phyloP scores from a whole-genome alignment of 2,329 filamentous ascomycete species.

The Fusarium siculi region DNA sequence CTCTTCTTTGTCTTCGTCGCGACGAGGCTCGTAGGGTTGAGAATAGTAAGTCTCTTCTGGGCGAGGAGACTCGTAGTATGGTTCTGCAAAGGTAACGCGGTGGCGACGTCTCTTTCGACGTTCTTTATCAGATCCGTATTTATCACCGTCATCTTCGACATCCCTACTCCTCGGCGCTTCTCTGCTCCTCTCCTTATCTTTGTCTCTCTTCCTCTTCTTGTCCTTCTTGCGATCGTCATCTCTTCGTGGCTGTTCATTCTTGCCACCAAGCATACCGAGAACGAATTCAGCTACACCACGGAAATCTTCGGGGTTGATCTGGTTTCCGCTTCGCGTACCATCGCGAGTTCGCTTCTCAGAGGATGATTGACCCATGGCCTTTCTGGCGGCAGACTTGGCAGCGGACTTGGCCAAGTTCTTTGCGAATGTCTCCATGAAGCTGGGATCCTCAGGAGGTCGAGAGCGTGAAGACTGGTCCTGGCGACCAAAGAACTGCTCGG shows the following conservation, averaged over 20 bases:
- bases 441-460: conserved; percentile 23
- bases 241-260: conserved; percentile 14
- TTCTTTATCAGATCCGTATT: conserved; percentile 32
- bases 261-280: conserved; percentile 35
- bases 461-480: conserved; percentile 22
- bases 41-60: conserved; percentile 27
- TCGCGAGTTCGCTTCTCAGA: conserved; percentile 24
- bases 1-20: conserved; percentile 25
- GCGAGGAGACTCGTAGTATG: conserved; percentile 25
- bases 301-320: conserved; percentile 39
- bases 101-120: conserved; percentile 34
- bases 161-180: conserved; percentile 14
- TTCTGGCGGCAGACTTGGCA: conserved; percentile 40
- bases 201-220: conserved; percentile 34
- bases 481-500: conserved; percentile 39
- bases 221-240: conserved; percentile 23
- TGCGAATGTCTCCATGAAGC: conserved; percentile 40
- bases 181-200: conserved; percentile 16
- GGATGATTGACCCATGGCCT: conserved; percentile 31
- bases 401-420: conserved; percentile 41
- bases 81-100: conserved; percentile 41
- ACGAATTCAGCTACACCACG: conserved; percentile 38
- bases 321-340: conserved; percentile 13
- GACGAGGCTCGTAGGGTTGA: conserved; percentile 14
- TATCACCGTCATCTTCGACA: conserved; percentile 19